Conservation (phyloP, 192 early-diverging fungal genomes). For the Phlyctochytrium planicorne region DNA sequence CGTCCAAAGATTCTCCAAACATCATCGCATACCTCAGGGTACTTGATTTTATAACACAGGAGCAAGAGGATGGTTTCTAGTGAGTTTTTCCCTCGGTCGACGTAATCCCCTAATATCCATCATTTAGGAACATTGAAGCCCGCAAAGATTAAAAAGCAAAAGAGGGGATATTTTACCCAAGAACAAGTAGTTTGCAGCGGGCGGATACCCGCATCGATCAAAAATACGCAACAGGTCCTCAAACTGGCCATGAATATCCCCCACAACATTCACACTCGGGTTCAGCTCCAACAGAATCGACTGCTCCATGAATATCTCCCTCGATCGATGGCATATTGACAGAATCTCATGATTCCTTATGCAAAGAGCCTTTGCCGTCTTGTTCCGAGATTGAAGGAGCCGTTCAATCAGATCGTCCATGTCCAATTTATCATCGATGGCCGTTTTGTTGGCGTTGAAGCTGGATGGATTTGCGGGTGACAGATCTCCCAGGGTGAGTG, state of each 20-base stretch:
- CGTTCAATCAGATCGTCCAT: constrained; percentile 89
- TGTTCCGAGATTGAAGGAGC: constrained; percentile 72
- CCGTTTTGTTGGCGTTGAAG: constrained; percentile 38
- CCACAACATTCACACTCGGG: constrained; percentile 48
- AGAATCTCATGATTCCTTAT: constrained; percentile 84
- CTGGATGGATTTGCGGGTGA: background rate
- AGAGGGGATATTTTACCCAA: constrained; percentile 44
- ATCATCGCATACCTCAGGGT: constrained; percentile 58
- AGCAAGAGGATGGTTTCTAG: constrained; percentile 92
- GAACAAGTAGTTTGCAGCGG: constrained; percentile 87
- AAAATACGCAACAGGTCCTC: constrained; percentile 88
- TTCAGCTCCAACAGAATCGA: constrained; percentile 59
- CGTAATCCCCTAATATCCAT: constrained; percentile 92
- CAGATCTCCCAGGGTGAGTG: background rate
- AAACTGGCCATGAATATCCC: constrained; percentile 95
- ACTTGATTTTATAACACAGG: constrained; percentile 96
- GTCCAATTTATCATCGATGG: constrained; percentile 55
- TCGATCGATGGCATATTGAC: constrained; percentile 80
- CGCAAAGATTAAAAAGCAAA: background rate
- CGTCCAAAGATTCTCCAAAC: background rate
- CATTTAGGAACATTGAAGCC: background rate
- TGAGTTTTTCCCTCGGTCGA: constrained; percentile 93
- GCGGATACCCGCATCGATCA: constrained; percentile 92
- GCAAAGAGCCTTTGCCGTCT: constrained; percentile 75
- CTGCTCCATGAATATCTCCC: constrained; percentile 88